Percentiles rank a stretch among this genome's conserved stretches.
Conservation (phyloP, 1,284 basidiomycete genomes). For the Sanguinoderma infundibulare region DNA sequence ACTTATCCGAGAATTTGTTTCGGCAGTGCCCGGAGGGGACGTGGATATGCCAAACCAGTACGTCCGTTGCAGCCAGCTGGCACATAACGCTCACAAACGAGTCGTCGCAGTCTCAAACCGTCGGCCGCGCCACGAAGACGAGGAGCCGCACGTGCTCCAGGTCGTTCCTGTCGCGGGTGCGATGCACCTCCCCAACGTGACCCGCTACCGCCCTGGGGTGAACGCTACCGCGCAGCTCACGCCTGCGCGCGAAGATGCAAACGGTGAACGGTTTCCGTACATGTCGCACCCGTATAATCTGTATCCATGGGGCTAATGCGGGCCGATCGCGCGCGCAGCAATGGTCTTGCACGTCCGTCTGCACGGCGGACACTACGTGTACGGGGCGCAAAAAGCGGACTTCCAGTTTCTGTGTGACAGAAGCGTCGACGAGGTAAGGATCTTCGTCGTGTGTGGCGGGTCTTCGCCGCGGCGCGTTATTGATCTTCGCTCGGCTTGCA, state of each 20-base stretch:
- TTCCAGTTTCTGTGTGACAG: constrained; percentile 46
- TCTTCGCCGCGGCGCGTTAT: not conserved
- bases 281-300: constrained; percentile 2
- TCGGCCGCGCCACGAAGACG: constrained; percentile 41
- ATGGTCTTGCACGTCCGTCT: constrained; percentile 43
- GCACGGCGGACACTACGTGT: constrained; percentile 45
- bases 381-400: constrained; percentile 41
- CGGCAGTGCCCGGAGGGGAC: constrained; percentile 40
- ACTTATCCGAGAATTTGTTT: constrained; percentile 26
- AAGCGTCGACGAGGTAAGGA: constrained; percentile 35
- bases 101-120: constrained; percentile 36
- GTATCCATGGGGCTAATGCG: not conserved
- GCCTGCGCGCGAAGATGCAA: constrained; percentile 18
- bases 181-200: constrained; percentile 18
- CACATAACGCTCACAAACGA: not conserved
- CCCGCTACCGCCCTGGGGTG: constrained; percentile 27
- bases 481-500: not conserved
- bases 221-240: constrained; percentile 30
- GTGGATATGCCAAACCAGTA: constrained; percentile 40
- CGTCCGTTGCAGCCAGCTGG: constrained; percentile 11
- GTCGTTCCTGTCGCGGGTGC: constrained; percentile 45
- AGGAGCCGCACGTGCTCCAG: constrained; percentile 43
- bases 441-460: not conserved
- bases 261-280: constrained; percentile 21
- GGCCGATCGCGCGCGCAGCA: constrained; percentile 18